Evolutionary conservation across 352 stramenopile species (phyloP).

Genomic region (Globisporangium lucens): DNA sequence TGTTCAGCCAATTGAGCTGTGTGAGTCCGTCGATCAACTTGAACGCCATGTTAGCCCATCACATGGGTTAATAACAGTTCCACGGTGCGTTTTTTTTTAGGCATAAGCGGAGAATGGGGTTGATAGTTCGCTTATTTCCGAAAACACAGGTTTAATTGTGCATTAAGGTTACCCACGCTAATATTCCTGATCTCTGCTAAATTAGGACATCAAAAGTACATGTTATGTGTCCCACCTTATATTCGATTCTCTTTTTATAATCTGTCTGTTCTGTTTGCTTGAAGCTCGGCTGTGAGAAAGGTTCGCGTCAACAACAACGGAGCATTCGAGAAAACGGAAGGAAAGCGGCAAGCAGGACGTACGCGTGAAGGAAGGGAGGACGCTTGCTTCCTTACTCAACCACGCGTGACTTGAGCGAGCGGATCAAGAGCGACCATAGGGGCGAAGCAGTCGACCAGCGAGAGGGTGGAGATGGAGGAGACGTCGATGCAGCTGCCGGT

Average conservation of each 20-base stretch:
- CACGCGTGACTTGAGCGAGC: neutral
- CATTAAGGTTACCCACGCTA: neutral
- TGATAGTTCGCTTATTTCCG: neutral
- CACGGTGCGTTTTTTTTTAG: neutral
- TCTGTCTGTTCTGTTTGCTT: neutral
- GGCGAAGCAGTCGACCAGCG: slow-evolving; percentile 19
- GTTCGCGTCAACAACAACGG: slow-evolving; percentile 12
- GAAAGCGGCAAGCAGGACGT: neutral
- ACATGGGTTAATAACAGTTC: neutral
- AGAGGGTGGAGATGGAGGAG: slow-evolving; percentile 18
- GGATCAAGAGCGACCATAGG: slow-evolving; percentile 14
- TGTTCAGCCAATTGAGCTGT: neutral
- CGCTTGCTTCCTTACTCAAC: neutral
- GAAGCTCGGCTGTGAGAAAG: slow-evolving; percentile 1
- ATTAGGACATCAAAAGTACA: neutral
- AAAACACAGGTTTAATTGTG: neutral
- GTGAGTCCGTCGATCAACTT: neutral
- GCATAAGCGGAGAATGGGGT: neutral
- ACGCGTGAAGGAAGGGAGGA: neutral
- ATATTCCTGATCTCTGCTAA: neutral
- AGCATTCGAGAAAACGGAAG: slow-evolving; percentile 12
- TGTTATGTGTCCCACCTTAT: neutral
- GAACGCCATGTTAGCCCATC: neutral
- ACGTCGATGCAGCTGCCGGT: slow-evolving; percentile 49
- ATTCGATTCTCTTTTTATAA: neutral